A percentile compares a stretch with the other conserved stretches of the same genome.
phyloP scores from a whole-genome alignment of 192 early-diverging fungal species.

The Rhizoclosmatium sp. region DNA sequence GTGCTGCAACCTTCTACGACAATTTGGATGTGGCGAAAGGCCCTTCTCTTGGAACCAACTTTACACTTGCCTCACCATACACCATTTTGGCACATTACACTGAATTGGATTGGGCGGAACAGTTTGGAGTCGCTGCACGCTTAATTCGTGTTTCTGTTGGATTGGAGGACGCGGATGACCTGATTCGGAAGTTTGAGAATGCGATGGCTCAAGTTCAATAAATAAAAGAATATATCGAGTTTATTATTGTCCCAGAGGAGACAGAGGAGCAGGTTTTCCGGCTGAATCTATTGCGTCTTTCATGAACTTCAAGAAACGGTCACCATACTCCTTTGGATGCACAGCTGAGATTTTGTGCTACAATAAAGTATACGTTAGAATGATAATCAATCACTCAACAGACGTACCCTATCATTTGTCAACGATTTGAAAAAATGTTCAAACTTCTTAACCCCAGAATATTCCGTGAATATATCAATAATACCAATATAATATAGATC shows the following conservation, averaged over 20 bases:
- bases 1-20: conserved; percentile 81
- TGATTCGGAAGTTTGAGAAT: conserved; percentile 75
- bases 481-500: conserved; percentile 92
- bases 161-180: conserved; percentile 73
- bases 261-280: not conserved
- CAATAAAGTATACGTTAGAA: conserved; percentile 17
- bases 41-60: conserved; percentile 95
- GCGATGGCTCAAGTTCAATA: conserved; percentile 63
- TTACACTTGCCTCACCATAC: conserved; percentile 93
- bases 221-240: not conserved
- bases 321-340: conserved; percentile 85
- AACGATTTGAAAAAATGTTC: conserved; percentile 92
- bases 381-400: not conserved
- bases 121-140: conserved; percentile 76
- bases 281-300: conserved; percentile 43
- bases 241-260: not conserved
- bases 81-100: conserved; percentile 94
- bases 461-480: conserved; percentile 98
- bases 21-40: conserved; percentile 84
- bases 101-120: conserved; percentile 92
- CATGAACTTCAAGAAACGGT: conserved; percentile 92
- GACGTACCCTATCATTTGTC: conserved; percentile 73
- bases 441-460: conserved; percentile 84
- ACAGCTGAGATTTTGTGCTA: conserved; percentile 75
- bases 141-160: conserved; percentile 91